Base-by-base conservation (phyloP, 331 rosid genomes). In the Stylosanthes scabra region DNA sequence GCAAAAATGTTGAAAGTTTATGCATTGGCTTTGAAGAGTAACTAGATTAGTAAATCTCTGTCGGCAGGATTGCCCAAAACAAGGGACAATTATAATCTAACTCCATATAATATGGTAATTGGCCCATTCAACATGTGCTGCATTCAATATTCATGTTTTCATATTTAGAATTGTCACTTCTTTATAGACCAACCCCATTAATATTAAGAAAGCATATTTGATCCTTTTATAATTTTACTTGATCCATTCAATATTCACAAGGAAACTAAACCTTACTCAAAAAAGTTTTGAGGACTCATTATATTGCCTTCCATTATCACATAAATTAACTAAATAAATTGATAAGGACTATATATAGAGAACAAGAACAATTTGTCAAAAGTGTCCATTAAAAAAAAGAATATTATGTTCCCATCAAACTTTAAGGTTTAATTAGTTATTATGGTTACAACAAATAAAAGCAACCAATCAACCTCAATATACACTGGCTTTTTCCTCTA, bases 391-490 rank as follows among this genome's bases (percentile, higher is more conserved):
- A 64, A 59, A 47, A 57, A 64, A 5, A 72, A 44, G 4, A 34
- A 3, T 34, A 34, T 34, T 55, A 74, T 62, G 2, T 54, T 45
- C 63, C n/a, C 34, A 66, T 47, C 58, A 65, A 45, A 4, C 68
- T 75, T 40, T 7, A 54, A 62, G 67, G 57, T 52, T 76, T 57
- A 40, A 80, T 66, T 58, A 31, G 82, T 66, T 58, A 31, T 74
- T 65, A 66, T 81, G 57, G 86, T 68, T 81, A 72, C 79, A 81
- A 81, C 25, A 20, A 20, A 20, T 20, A 57, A 81, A 81, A 71
- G 55, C 74, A 41, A 78, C 77, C 83, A 81, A 81, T 77, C 86
- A 81, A 81, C 79, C 79, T 14, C 2, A 40, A 51, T 34, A 44
- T 41, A 34, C 39, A 34, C 4, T 34, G 44, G 10, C 20, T 41